Evolutionary conservation across 2,329 filamentous ascomycete genomes (phyloP).

Genomic region (Monilinia fructigena): DNA sequence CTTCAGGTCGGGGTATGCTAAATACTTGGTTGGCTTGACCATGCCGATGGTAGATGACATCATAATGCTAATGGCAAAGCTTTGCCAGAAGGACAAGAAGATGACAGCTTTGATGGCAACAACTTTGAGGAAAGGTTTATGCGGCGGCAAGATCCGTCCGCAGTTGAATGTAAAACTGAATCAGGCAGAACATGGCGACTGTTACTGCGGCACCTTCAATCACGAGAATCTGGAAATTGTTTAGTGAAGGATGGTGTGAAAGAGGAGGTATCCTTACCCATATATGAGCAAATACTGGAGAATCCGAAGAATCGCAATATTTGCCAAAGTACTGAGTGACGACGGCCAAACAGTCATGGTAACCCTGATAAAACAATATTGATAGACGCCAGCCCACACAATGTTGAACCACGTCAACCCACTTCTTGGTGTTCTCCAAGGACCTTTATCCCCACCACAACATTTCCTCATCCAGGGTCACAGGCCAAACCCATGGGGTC

Average conservation of each 20-base stretch:
- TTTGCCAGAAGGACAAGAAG: constrained; percentile 89
- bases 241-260: constrained; percentile 24
- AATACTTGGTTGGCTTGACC: constrained; percentile 40
- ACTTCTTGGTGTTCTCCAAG: constrained; percentile 72
- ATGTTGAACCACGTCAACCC: constrained; percentile 91
- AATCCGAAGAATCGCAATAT: constrained; percentile 79
- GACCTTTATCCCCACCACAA: constrained; percentile 66
- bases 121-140: constrained; percentile 76
- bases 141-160: constrained; percentile 63
- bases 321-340: constrained; percentile 64
- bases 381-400: constrained; percentile 78
- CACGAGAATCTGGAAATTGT: constrained; percentile 53
- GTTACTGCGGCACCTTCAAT: constrained; percentile 72
- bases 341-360: constrained; percentile 76
- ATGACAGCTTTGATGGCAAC: constrained; percentile 87
- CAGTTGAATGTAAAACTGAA: constrained; percentile 83
- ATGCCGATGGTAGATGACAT: constrained; percentile 50
- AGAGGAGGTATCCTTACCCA: constrained; percentile 57
- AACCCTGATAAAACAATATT: constrained; percentile 81
- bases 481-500: constrained; percentile 70
- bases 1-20: constrained; percentile 74
- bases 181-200: constrained; percentile 83
- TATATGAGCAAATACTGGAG: constrained; percentile 76
- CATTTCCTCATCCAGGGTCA: constrained; percentile 69
- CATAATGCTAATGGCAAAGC: constrained; percentile 59